Percentiles rank a stretch among this genome's conserved stretches.
phyloP scores from a whole-genome alignment of 495 filamentous ascomycete genomes.

The Halenospora varia region DNA sequence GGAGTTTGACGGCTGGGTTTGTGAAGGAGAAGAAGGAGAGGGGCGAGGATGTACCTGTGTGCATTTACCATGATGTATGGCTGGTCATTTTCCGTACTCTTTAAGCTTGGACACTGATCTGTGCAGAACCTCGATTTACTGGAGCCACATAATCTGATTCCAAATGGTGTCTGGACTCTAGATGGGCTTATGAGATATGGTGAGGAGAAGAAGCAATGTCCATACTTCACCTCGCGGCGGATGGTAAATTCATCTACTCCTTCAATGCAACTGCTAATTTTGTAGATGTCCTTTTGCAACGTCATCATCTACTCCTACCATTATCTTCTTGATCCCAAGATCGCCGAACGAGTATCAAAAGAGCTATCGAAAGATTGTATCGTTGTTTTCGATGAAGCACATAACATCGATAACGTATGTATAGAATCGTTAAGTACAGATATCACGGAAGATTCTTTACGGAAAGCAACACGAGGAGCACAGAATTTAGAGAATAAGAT shows the following conservation, averaged over 20 bases:
- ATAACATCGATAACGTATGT: constrained; percentile 99
- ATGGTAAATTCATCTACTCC: constrained; percentile 60
- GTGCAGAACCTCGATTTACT: constrained; percentile 83
- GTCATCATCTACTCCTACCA: constrained; percentile 99
- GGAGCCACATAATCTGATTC: constrained; percentile 90
- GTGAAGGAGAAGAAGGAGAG: constrained; percentile 94
- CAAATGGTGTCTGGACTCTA: constrained; percentile 93
- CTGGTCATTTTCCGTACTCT: not conserved
- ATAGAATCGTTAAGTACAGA: constrained; percentile 98
- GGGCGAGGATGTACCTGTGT: constrained; percentile 90
- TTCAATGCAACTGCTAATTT: constrained; percentile 4
- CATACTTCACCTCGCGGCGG: constrained; percentile 90
- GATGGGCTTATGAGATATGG: constrained; percentile 84
- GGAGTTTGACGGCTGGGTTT: constrained; percentile 93
- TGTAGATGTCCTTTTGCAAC: constrained; percentile 94
- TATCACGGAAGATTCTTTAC: constrained; percentile 87
- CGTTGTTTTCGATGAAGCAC: constrained; percentile 97
- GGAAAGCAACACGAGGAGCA: constrained; percentile 83
- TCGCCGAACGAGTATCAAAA: constrained; percentile 92
- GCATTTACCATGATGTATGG: constrained; percentile 85
- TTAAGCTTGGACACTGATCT: constrained; percentile 2
- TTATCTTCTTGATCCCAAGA: constrained; percentile 96
- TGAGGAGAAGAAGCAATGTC: constrained; percentile 93
- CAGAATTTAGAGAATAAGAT: constrained; percentile 88
- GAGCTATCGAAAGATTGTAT: constrained; percentile 98